Evolutionary conservation across 495 filamentous ascomycete species (phyloP), one percentile per base, ranked within the genome.

Genomic region (Penicillium verhagenii): DNA sequence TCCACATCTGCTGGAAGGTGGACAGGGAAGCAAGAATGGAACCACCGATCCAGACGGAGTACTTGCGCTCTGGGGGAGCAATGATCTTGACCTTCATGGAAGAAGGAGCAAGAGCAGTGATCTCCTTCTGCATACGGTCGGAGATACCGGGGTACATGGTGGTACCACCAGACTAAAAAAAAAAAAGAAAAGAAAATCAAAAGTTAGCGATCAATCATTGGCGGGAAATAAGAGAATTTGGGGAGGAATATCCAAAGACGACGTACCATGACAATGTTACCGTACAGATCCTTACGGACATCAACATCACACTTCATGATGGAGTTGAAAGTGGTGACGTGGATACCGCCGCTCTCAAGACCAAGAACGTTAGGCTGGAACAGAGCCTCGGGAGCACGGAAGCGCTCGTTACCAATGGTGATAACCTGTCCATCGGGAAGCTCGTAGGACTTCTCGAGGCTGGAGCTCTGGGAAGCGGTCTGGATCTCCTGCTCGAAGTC

Each of bases 1-100:
- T 97, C 94, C 94, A 98, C 95, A 98, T 98, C 82, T 97, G 94
- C 82, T 98, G 94, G 92, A 97, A 97, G 79, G 94, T 97, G 55
- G 94, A 98, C 61, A 98, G 90, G 59, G 94, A 98, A 61, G 94
- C 94, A 72, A 98, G 80, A 75, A 98, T 98, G 76, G 94, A 98
- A 85, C 94, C 94, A 91, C 94, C 94, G 76, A 98, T 98, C 94
- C 94, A 98, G 82, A 98, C 94, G 57, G 94, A 88, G 83, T 88
- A 88, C 78, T 88, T 88, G 68, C 85, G 84, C 80, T 88, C 85
- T 47, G 85, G 85, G 61, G 85, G 85, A 72, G 85, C 85, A 64
- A 88, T 88, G 72, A 88, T 88, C 82, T 87, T 88, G 73, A 88
- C 84, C 81, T 87, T 87, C 85, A 88, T 88, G 62, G 92, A 96